Conservation (phyloP, 495 filamentous ascomycete species). For the Aeminium ludgeri region DNA sequence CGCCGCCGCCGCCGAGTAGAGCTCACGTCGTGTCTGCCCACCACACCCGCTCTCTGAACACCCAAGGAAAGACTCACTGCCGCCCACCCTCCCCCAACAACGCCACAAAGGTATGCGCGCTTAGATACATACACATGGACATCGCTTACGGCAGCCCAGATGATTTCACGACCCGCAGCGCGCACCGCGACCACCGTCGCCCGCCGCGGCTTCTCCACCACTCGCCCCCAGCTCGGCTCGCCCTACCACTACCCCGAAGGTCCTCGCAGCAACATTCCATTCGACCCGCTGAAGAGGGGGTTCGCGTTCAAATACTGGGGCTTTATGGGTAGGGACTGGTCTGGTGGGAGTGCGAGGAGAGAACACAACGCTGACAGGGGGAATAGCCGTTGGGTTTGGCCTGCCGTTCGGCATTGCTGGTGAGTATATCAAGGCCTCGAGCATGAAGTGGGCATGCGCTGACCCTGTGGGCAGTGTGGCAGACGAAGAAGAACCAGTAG, state of each 20-base stretch:
- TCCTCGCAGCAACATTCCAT: constrained; percentile 82
- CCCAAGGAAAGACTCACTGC: no score
- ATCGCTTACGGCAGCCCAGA: no score
- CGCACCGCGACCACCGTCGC: constrained; percentile 50
- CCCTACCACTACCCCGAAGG: constrained; percentile 98
- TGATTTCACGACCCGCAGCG: constrained; percentile 66
- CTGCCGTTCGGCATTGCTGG: constrained; percentile 67
- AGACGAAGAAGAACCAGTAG: constrained; percentile 51
- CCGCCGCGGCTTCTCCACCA: constrained; percentile 89
- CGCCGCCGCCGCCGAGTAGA: no score
- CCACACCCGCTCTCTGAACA: no score
- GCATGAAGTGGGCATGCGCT: neutral
- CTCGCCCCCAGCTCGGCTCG: constrained; percentile 66
- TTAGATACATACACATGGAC: no score
- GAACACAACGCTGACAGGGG: constrained; percentile 3
- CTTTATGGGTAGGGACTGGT: constrained; percentile 45
- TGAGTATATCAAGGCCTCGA: constrained; percentile 32
- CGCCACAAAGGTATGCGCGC: no score
- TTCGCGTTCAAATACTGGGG: constrained; percentile 72
- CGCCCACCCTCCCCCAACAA: no score
- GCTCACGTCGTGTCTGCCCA: no score
- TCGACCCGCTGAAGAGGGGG: constrained; percentile 78
- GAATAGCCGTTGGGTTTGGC: constrained; percentile 53
- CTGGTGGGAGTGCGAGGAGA: neutral
- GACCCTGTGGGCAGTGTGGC: constrained; percentile 46